Conservation (phyloP, 2,329 filamentous ascomycete genomes). For the Hysterium pulicare region DNA sequence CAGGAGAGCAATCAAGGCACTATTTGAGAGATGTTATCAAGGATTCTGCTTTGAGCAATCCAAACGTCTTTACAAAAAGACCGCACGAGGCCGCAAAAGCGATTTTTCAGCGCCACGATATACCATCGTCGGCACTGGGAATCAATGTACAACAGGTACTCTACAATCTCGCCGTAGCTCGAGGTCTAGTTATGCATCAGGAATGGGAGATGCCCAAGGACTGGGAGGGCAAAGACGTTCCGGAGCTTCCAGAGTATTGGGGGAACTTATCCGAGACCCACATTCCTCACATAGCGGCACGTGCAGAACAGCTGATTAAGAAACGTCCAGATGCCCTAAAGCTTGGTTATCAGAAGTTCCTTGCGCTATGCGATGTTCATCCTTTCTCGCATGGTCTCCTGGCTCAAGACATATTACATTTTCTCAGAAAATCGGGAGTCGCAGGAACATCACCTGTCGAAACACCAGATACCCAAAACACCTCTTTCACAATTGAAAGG, state of each 20-base stretch:
- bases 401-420: not conserved
- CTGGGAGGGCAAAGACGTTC: not conserved
- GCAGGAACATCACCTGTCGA: not conserved
- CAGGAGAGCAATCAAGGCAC: too few species aligned
- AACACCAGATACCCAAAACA: not conserved
- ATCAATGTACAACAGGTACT: too few species aligned
- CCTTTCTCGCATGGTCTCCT: not conserved
- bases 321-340: constrained; percentile 6
- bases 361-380: not conserved
- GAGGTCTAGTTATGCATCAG: not conserved
- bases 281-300: constrained; percentile 13
- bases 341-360: not conserved
- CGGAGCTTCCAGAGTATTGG: constrained; percentile 20
- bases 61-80: too few species aligned
- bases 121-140: too few species aligned
- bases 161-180: too few species aligned
- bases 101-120: too few species aligned
- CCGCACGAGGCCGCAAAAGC: too few species aligned
- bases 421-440: not conserved
- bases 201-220: not conserved
- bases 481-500: not conserved
- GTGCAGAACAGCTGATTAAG: constrained; percentile 15
- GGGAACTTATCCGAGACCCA: constrained; percentile 15
- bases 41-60: too few species aligned
- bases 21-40: too few species aligned